Evolutionary conservation across 2,329 filamentous ascomycete genomes (phyloP).

Genomic region (Cephalotrichum gorgonifer): DNA sequence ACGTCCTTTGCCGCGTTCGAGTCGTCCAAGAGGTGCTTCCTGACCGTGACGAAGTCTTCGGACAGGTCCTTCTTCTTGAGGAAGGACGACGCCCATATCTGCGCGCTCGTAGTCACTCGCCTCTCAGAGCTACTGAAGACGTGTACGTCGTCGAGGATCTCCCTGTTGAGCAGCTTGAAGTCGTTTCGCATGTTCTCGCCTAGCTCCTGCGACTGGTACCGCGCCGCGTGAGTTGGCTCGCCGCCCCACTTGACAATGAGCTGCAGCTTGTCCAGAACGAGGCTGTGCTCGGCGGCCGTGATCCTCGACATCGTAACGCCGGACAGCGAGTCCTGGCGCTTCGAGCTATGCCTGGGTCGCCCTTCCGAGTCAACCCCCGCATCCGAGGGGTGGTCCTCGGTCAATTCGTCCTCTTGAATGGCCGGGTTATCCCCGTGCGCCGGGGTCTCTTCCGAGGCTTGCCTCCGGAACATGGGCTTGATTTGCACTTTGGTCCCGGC

Average conservation of each 20-base stretch:
- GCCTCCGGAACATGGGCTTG: slow-evolving; percentile 96
- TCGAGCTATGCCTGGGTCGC: slow-evolving; percentile 34
- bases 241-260: slow-evolving; percentile 99
- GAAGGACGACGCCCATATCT: slow-evolving; percentile 90
- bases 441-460: slow-evolving; percentile 52
- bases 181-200: slow-evolving; percentile 96
- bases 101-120: slow-evolving; percentile 87
- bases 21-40: slow-evolving; percentile 92
- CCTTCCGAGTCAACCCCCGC: not conserved
- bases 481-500: slow-evolving; percentile 97
- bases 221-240: slow-evolving; percentile 91
- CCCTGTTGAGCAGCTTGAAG: slow-evolving; percentile 81
- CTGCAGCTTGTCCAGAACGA: slow-evolving; percentile 91
- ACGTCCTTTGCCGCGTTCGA: slow-evolving; percentile 98
- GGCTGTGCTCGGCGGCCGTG: slow-evolving; percentile 82
- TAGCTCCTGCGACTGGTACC: slow-evolving; percentile 91
- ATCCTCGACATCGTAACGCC: slow-evolving; percentile 89
- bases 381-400: slow-evolving; percentile 12
- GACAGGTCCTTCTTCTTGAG: slow-evolving; percentile 77
- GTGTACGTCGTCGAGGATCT: slow-evolving; percentile 83
- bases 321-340: slow-evolving; percentile 73
- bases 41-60: slow-evolving; percentile 76
- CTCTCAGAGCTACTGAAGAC: slow-evolving; percentile 95
- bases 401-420: slow-evolving; percentile 12
- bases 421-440: slow-evolving; percentile 19